Conservation (phyloP, 306 rosid species). For the Glycine soja region DNA sequence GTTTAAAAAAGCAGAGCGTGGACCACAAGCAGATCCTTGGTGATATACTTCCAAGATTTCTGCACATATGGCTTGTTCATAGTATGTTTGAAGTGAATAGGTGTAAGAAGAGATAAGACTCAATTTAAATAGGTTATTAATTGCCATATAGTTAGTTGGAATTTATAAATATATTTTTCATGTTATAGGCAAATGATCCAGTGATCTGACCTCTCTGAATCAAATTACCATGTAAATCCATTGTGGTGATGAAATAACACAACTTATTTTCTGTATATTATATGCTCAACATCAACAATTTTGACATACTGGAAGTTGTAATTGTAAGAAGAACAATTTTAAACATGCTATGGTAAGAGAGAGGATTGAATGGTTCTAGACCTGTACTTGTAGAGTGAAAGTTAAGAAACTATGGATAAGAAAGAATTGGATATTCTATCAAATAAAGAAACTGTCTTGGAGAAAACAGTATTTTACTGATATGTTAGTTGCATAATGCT, state of each 20-base stretch:
- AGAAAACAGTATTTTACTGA: constrained; percentile 1
- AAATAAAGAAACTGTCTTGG: not conserved
- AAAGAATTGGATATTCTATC: not conserved
- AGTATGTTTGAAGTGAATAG: constrained; percentile 3
- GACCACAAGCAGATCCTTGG: constrained; percentile 5
- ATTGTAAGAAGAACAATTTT: constrained; percentile 8
- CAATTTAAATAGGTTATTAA: not conserved
- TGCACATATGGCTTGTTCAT: constrained; percentile 19
- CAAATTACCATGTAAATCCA: not conserved
- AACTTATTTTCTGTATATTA: not conserved
- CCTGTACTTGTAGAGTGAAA: constrained; percentile 22
- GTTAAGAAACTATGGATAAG: constrained; percentile 26
- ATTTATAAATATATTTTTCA: not conserved
- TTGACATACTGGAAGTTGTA: constrained; percentile 1
- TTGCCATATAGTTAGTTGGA: constrained; percentile 8
- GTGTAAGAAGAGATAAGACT: constrained; percentile 24
- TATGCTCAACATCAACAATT: not conserved
- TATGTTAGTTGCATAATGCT: constrained; percentile 3
- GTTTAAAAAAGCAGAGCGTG: not conserved
- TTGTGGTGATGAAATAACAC: constrained; percentile 7
- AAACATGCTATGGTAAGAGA: not conserved
- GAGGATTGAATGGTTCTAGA: constrained; percentile 17
- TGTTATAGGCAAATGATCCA: not conserved
- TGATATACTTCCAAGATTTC: constrained; percentile 26
- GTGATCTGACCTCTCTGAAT: constrained; percentile 11